Base-by-base conservation (phyloP, 1,284 basidiomycete genomes). In the Apiotrichum montevideense region DNA sequence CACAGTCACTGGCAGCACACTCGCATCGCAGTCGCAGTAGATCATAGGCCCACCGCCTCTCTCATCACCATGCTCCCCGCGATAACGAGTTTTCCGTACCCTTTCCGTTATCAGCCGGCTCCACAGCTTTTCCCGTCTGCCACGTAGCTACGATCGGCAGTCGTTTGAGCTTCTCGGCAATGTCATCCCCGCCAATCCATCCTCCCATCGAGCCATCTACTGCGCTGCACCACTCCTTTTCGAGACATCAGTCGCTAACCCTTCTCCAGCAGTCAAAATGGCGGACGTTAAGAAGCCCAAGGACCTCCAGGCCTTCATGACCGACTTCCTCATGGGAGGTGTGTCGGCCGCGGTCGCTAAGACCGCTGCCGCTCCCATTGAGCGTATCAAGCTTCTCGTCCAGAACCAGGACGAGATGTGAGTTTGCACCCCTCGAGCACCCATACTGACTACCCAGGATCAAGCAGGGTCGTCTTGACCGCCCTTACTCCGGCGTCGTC, bases 361-460 rank as follows among this genome's bases (percentile, higher is more conserved):
- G 85, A 97, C 94, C 64, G 89, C 88, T 68, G 94, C 94, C 71
- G 94, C 94, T 63, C 94, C 95, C 81, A 97, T 98, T 75, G 94
- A 98, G 85, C 92, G 94, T 78, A 94, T 98, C 81, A 98, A 82
- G 86, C 86, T 97, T 74, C 82, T 97, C 76, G 89, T 97, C 68
- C 93, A 97, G 81, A 97, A 97, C 82, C 93, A 97, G 77, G 82
- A 79, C 68, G 76, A 77, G 67, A 76, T 77, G 76, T 76, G 62
- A 68, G 74, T 68, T 2, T 29, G 52, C 46, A 10, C 43, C 21
- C 14, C 9, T 8, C 33, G 10, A n/a, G 9, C 34, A 3, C 15
- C 33, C 21, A 7, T 71, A 39, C 57, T 51, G 21, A 54, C 44
- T 2, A 11, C 4, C 54, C 21, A 75, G 71, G 90, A 94, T 95